Percentiles rank a stretch among this genome's conserved stretches.
phyloP scores from a whole-genome alignment of 768 basidiomycete genomes.

The Lentinula aciculospora region DNA sequence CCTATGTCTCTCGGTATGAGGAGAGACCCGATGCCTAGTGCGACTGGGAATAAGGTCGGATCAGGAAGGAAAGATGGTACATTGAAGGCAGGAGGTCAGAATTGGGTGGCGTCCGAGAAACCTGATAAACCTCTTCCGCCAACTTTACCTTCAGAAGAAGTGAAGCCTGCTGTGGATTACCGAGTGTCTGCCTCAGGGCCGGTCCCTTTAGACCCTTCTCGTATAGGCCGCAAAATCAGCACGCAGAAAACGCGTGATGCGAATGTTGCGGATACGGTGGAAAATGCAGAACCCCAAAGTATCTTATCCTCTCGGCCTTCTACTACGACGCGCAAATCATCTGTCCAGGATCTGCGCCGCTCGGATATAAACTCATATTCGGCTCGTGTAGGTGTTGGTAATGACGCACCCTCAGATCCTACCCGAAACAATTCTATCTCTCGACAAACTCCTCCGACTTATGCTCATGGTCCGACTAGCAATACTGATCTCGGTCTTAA shows the following conservation, averaged over 20 bases:
- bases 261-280: neutral
- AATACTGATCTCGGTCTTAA: neutral
- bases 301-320: neutral
- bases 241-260: neutral
- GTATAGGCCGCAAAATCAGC: neutral
- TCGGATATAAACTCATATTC: neutral
- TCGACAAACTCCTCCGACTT: neutral
- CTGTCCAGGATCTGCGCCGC: neutral
- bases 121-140: conserved; percentile 6
- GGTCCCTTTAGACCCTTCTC: conserved; percentile 1
- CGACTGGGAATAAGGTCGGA: neutral
- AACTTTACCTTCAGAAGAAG: neutral
- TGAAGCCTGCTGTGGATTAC: neutral
- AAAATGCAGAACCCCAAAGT: neutral
- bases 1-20: neutral
- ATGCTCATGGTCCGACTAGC: neutral
- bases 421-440: neutral
- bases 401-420: neutral
- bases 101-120: neutral
- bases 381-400: neutral
- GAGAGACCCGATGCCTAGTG: neutral
- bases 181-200: neutral
- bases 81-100: neutral
- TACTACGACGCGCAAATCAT: conserved; percentile 1
- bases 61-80: neutral